Evolutionary conservation across 2,329 filamentous ascomycete genomes (phyloP).

Genomic region (Elsinoe ampelina): DNA sequence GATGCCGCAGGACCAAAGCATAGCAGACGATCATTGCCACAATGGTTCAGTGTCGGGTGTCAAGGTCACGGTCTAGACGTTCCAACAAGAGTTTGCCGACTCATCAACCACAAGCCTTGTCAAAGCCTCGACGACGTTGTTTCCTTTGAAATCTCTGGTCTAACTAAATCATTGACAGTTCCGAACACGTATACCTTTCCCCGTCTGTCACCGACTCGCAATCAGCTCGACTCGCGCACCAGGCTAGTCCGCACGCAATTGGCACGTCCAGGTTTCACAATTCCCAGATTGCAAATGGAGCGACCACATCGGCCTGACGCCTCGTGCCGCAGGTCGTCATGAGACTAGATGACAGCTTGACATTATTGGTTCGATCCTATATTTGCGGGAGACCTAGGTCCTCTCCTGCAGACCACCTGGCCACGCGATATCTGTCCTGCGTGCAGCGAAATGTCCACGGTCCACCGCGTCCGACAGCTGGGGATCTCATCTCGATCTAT

Average conservation of each 20-base stretch:
- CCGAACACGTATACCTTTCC: background rate
- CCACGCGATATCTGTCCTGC: constrained; percentile 2
- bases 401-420: constrained; percentile 1
- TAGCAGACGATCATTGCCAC: constrained; percentile 6
- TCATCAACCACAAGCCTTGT: background rate
- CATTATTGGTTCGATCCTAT: background rate
- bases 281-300: background rate
- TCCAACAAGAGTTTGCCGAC: constrained; percentile 6
- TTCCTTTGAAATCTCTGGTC: background rate
- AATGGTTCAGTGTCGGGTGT: background rate
- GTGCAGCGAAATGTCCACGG: background rate
- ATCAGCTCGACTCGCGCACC: background rate
- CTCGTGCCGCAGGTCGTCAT: constrained; percentile 11
- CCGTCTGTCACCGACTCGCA: background rate
- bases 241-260: background rate
- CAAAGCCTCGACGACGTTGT: background rate
- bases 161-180: background rate
- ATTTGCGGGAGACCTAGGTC: background rate
- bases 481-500: constrained; percentile 9
- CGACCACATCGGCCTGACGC: constrained; percentile 7
- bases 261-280: constrained; percentile 7
- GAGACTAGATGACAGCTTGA: background rate
- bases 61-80: background rate
- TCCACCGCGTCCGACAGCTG: background rate
- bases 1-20: no score